A percentile compares a stretch with the other conserved stretches of the same genome.
Conservation (phyloP, 495 filamentous ascomycete genomes). For the Cercophora sp. region DNA sequence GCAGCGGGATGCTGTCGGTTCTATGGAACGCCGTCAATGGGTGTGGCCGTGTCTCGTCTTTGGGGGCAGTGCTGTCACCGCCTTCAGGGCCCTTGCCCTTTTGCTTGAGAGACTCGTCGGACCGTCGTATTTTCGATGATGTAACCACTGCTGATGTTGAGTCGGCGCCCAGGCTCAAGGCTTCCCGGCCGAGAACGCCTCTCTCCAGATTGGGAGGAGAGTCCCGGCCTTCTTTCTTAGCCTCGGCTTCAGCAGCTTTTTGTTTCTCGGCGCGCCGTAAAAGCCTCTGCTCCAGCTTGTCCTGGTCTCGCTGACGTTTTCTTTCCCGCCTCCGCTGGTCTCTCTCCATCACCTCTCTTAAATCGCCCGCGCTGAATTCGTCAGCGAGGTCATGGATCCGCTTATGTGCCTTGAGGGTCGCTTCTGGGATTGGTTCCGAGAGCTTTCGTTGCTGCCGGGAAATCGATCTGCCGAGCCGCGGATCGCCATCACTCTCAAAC, state of each 20-base stretch:
- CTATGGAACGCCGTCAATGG: conserved; percentile 37
- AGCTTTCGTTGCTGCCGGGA: conserved; percentile 40
- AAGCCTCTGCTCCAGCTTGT: conserved; percentile 64
- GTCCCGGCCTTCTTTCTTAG: conserved; percentile 39
- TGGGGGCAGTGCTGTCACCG: conserved; percentile 8
- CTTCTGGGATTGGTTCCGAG: conserved; percentile 54
- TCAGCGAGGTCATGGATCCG: conserved; percentile 78
- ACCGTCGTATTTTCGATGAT: conserved; percentile 40
- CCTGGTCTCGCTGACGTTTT: conserved; percentile 66
- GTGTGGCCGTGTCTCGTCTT: conserved; percentile 10
- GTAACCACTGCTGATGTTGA: conserved; percentile 43
- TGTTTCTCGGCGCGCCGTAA: conserved; percentile 69
- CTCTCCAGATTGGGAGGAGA: conserved; percentile 52
- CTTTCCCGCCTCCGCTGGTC: conserved; percentile 73
- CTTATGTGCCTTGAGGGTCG: conserved; percentile 62
- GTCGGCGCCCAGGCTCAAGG: conserved; percentile 40
- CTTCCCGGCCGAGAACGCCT: conserved; percentile 51
- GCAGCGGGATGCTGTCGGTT: conserved; percentile 25
- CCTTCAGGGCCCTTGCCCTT: conserved; percentile 19
- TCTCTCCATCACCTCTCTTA: conserved; percentile 80
- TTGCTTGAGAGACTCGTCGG: conserved; percentile 16
- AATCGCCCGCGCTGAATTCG: conserved; percentile 69
- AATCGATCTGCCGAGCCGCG: conserved; percentile 29
- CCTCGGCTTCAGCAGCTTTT: conserved; percentile 37
- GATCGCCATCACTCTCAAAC: conserved; percentile 14